Evolutionary conservation across 768 basidiomycete species (phyloP), one percentile per base, ranked within the genome.

Genomic region (Tricholoma hemisulphureum): DNA sequence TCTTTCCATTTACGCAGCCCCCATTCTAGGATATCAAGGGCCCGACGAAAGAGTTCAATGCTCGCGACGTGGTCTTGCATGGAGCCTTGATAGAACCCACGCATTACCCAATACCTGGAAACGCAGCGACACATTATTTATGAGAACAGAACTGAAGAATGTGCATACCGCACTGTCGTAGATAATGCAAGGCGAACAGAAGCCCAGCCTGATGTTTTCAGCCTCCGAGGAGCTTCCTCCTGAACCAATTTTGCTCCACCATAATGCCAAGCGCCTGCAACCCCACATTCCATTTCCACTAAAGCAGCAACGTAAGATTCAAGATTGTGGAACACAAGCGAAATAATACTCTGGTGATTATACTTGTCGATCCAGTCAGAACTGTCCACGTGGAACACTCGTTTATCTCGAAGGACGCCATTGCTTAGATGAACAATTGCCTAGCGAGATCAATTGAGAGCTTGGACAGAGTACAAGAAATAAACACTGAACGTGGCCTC

Each of bases 1-100:
- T 80, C 62, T 31, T 71, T 62, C 75, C 79, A 82, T 6, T 60
- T 53, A 23, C 63, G 61, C 3, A 64, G 55, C 20, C 82, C 81
- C 75, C 80, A 79, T 29, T 77, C 66, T 3, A 82, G 65, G 16
- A 81, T 58, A 13, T 79, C 76, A 18, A 80, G 53, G 4, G 73
- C 74, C 6, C 69, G 67, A 13, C 66, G 64, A 37, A 71, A 73
- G 41, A 71, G 77, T 57, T 76, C 71, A n/a, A 76, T 55, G 1
- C 70, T 68, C 4, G 65, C 53, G 5, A 55, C 46, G 10, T 63
- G 59, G 24, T 62, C 61, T 11, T 61, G 51, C 1, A 54, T 59
- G 8, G 62, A 51, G 0, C 53, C 50, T 28, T 70, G 64, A 29
- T 78, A 37, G 55, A 75, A 73, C 5, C 71, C 79, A 11, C 65